A percentile compares a stretch with the other conserved stretches of the same genome.
phyloP scores from a whole-genome alignment of 441 rosid species.

The Metrosideros polymorpha region DNA sequence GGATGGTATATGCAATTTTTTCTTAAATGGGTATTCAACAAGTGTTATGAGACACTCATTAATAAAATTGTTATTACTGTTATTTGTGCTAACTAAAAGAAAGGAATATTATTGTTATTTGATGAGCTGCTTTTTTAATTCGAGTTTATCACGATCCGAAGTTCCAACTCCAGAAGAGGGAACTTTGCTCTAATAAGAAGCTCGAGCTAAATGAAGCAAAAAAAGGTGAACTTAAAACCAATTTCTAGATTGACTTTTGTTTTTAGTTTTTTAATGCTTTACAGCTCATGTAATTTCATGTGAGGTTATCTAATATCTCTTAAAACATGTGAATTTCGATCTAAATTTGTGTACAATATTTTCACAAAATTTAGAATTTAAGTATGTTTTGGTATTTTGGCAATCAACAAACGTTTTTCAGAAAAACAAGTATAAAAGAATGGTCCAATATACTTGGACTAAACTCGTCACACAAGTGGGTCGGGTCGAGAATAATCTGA shows the following conservation, averaged over 20 bases:
- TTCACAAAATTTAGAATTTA: too few relatives aligned
- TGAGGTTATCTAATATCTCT: too few relatives aligned
- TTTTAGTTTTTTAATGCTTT: too few relatives aligned
- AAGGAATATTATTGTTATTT: neutral
- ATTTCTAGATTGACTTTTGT: neutral
- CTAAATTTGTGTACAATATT: neutral
- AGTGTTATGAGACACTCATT: fast-evolving
- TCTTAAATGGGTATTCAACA: neutral
- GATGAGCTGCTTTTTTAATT: neutral
- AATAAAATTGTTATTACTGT: neutral
- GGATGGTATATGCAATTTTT: fast-evolving
- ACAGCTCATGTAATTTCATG: too few relatives aligned
- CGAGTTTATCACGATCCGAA: neutral
- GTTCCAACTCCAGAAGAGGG: neutral
- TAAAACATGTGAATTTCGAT: fast-evolving
- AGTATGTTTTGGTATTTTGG: too few relatives aligned
- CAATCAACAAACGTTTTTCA: too few relatives aligned
- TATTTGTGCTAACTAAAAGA: neutral
- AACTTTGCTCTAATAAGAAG: neutral
- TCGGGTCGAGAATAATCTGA: too few relatives aligned
- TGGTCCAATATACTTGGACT: neutral
- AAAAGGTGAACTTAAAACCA: neutral
- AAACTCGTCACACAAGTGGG: too few relatives aligned
- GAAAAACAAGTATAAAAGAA: neutral
- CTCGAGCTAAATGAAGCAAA: neutral